Evolutionary conservation across 2,329 filamentous ascomycete species (phyloP), one percentile per base, ranked within the genome.

Genomic region (Fusarium sp.): DNA sequence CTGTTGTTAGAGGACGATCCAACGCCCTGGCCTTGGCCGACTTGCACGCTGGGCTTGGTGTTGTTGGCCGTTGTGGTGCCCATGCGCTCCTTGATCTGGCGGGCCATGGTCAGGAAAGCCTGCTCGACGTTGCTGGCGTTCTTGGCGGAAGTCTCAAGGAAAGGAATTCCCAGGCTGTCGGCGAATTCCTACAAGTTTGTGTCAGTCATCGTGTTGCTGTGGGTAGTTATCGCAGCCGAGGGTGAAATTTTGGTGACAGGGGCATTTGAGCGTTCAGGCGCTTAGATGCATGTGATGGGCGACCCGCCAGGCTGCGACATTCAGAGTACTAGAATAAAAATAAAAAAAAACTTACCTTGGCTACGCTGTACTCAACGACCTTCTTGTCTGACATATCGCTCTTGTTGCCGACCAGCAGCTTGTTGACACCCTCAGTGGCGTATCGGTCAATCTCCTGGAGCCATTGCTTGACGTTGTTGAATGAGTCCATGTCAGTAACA

Each of bases 401-500:
- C 93, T 99, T 99, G 93, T 99, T 99, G 82, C 96, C 96, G 73
- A 99, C 96, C 72, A 99, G 92, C 77, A 99, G 90, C 90, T 99
- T 99, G 91, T 99, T 99, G 82, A 99, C 96, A 76, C 96, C 96
- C 87, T 99, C 96, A 78, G 96, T 99, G 79, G 96, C 96, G 82
- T 99, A 98, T 84, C 96, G 92, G 88, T 99, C 96, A 80, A 99
- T 99, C 88, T 99, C 96, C 86, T 99, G 96, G 72, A 99, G 91
- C 96, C 96, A 99, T 89, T 99, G 96, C 93, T 99, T 98, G 81
- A 99, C 96, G 88, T 98, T 99, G 92, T 99, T 98, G 94, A 99
- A 99, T 35, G 94, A 97, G 85, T 98, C 96, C 96, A 98, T 98
- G 85, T 99, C 96, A 78, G 96, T 99, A 82, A 99, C 96, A 92